Evolutionary conservation across 1,284 basidiomycete species (phyloP), one percentile per base, ranked within the genome.

Genomic region (Cryptococcus sp.): DNA sequence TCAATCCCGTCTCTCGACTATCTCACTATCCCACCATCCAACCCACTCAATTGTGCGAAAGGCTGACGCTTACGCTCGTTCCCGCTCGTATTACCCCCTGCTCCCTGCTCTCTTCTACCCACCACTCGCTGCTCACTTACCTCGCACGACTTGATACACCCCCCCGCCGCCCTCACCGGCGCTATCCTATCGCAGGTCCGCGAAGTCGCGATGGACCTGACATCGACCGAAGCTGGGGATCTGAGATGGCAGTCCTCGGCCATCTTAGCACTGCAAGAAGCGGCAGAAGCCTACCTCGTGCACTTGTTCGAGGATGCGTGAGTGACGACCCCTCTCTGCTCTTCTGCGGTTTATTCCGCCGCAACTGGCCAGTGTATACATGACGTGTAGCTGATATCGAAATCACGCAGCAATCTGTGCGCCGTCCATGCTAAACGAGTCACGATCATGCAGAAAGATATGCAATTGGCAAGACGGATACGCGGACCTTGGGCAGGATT

Each of bases 341-440:
- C 47, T 51, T 52, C 50, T 49, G 6, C n/a, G 15, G n/a, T 7
- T 19, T 39, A 30, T 17, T 27, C 10, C 17, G 7, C 3, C 16
- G 7, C 49, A 5, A 3, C 8, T 47, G 25, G 25, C 25, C 25
- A n/a, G n/a, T n/a, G n/a, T n/a, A n/a, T n/a, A n/a, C n/a, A n/a
- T n/a, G 30, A 35, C 30, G 30, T 35, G 8, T 8, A 35, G 42
- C 42, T 45, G 42, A 45, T 45, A 19, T 8, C n/a, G 42, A 19
- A 8, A 7, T n/a, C 17, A 10, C 39, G 17, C 67, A 92, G 89
- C 49, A 97, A 97, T 78, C 80, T 97, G 47, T 96, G 93, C 73
- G 94, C 96, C 5, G 91, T 99, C 63, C 96, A 99, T 76, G 95
- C 96, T 27, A 97, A 96, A 80, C 89, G 95, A 71, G 96, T 99